A percentile compares a stretch with the other conserved stretches of the same genome.
Conservation (phyloP, 140 eudicot genomes). For the Eryngium alpinum region DNA sequence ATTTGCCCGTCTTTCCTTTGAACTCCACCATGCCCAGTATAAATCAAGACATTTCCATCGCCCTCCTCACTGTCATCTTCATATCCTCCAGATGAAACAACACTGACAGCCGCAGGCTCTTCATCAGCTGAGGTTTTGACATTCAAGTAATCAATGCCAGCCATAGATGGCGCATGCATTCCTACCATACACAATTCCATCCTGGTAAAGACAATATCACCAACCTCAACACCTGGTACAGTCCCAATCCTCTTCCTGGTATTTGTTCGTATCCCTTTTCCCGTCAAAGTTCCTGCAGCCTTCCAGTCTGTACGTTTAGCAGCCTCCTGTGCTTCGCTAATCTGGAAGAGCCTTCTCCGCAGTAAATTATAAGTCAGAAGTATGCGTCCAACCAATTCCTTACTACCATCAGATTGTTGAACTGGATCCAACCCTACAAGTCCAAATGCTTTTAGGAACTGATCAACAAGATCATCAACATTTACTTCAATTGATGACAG, state of each 20-base stretch:
- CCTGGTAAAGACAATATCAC: slow-evolving; percentile 87
- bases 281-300: slow-evolving; percentile 53
- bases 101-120: slow-evolving; percentile 86
- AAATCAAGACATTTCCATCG: slow-evolving; percentile 66
- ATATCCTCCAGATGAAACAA: slow-evolving; percentile 91
- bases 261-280: slow-evolving; percentile 64
- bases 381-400: slow-evolving; percentile 46
- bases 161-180: slow-evolving; percentile 86
- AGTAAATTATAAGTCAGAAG: slow-evolving; percentile 60
- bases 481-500: slow-evolving; percentile 30
- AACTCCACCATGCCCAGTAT: slow-evolving; percentile 90
- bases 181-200: slow-evolving; percentile 91
- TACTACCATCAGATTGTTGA: slow-evolving; percentile 51
- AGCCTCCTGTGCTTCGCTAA: slow-evolving; percentile 57
- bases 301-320: slow-evolving; percentile 60
- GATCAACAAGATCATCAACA: slow-evolving; percentile 35
- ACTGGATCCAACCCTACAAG: slow-evolving; percentile 37
- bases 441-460: slow-evolving; percentile 33
- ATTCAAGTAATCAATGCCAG: slow-evolving; percentile 84
- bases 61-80: slow-evolving; percentile 82
- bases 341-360: slow-evolving; percentile 60
- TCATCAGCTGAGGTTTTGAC: slow-evolving; percentile 59
- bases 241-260: slow-evolving; percentile 55
- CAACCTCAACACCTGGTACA: slow-evolving; percentile 79
- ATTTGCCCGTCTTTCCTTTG: slow-evolving; percentile 44